Evolutionary conservation across 768 basidiomycete species (phyloP).

Genomic region (Clavaria fumosa): DNA sequence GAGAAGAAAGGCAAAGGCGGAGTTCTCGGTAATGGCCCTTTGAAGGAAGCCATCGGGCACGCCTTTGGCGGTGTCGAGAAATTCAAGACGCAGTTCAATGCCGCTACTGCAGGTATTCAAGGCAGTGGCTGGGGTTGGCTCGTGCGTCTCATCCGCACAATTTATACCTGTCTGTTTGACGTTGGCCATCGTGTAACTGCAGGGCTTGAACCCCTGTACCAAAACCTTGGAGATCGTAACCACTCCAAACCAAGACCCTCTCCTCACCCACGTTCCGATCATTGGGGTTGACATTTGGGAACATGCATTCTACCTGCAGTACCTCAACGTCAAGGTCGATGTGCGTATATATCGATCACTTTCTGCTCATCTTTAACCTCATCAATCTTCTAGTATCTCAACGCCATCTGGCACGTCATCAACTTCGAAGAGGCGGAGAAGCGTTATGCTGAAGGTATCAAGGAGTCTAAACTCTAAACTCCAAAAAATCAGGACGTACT

Average conservation of each 20-base stretch:
- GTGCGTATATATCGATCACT: too few species aligned
- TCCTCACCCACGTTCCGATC: conserved; percentile 60
- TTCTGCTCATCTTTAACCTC: conserved; percentile 10
- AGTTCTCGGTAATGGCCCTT: conserved; percentile 39
- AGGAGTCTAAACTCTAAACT: too few species aligned
- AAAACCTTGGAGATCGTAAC: conserved; percentile 76
- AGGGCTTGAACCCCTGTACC: conserved; percentile 56
- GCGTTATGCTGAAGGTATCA: too few species aligned
- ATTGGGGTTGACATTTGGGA: conserved; percentile 95
- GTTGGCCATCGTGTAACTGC: conserved; percentile 1
- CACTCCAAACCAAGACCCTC: conserved; percentile 93
- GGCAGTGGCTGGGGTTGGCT: conserved; percentile 97
- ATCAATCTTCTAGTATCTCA: too few species aligned
- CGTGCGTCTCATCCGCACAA: conserved; percentile 31
- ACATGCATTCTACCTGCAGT: conserved; percentile 93
- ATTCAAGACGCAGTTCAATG: conserved; percentile 71
- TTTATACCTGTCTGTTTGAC: not conserved
- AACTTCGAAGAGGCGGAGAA: too few species aligned
- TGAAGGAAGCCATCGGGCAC: conserved; percentile 47
- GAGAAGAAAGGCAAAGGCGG: conserved; percentile 45
- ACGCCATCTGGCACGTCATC: too few species aligned
- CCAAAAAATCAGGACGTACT: too few species aligned
- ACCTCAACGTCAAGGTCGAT: conserved; percentile 87
- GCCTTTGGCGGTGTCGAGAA: conserved; percentile 57
- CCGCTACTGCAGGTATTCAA: conserved; percentile 73